A percentile compares a stretch with the other conserved stretches of the same genome.
phyloP scores from a whole-genome alignment of 164 flowering plant species.

The Sedum album region DNA sequence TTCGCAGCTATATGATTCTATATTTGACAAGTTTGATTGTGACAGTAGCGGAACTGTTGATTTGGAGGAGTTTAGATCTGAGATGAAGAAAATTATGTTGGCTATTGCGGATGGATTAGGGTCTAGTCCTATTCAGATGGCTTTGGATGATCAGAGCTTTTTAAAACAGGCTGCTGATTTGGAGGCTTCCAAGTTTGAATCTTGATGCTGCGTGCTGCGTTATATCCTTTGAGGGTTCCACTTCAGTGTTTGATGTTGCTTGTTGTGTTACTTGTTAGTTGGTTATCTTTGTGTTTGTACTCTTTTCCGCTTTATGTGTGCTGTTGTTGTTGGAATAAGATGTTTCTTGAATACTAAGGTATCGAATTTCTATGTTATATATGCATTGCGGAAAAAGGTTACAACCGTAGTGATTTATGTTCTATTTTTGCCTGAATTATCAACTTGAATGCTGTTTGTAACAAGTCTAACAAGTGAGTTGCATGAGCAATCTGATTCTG shows the following conservation, averaged over 20 bases:
- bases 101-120: constrained; percentile 90
- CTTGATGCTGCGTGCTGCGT: neutral
- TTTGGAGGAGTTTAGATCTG: constrained; percentile 50
- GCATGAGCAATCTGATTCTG: no score
- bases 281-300: no score
- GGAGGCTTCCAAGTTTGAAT: constrained; percentile 36
- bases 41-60: constrained; percentile 70
- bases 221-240: neutral
- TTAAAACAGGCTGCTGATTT: constrained; percentile 73
- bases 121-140: constrained; percentile 69
- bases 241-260: neutral
- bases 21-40: constrained; percentile 63
- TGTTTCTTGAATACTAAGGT: no score
- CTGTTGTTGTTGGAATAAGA: no score
- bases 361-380: no score
- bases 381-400: no score
- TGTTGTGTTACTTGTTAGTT: no score
- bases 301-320: no score
- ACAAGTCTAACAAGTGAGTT: no score
- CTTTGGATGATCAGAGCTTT: constrained; percentile 37
- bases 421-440: no score
- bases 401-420: no score
- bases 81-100: constrained; percentile 77
- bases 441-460: no score
- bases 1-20: constrained; percentile 58